A percentile compares a stretch with the other conserved stretches of the same genome.
Evolutionary conservation across 2,329 filamentous ascomycete genomes (phyloP).

Genomic region (Pyrenophora seminiperda): DNA sequence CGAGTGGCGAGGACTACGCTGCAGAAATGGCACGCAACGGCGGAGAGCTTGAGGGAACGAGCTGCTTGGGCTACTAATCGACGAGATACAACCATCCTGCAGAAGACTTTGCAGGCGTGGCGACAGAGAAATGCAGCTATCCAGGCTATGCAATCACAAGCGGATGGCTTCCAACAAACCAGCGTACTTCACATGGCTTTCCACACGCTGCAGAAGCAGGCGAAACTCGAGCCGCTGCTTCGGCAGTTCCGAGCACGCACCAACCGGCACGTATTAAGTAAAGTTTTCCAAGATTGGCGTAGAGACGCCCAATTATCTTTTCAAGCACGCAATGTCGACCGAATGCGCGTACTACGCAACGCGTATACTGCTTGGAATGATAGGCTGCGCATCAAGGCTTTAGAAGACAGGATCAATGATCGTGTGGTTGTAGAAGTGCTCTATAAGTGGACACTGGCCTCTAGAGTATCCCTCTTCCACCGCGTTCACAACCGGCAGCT

Average conservation of each 20-base stretch:
- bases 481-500: slow-evolving; percentile 44
- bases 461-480: slow-evolving; percentile 48
- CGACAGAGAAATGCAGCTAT: slow-evolving; percentile 21
- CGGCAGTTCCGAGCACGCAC: slow-evolving; percentile 52
- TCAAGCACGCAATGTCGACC: slow-evolving; percentile 58
- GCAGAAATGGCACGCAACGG: slow-evolving; percentile 35
- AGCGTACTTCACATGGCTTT: slow-evolving; percentile 32
- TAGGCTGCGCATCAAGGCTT: slow-evolving; percentile 58
- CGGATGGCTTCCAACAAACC: slow-evolving; percentile 41
- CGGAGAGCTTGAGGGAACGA: slow-evolving; percentile 33
- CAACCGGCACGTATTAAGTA: slow-evolving; percentile 53
- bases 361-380: slow-evolving; percentile 68
- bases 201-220: slow-evolving; percentile 43
- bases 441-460: slow-evolving; percentile 66
- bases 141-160: slow-evolving; percentile 42
- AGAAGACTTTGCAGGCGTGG: slow-evolving; percentile 34
- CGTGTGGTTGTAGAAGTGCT: slow-evolving; percentile 61
- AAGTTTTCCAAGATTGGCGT: slow-evolving; percentile 58
- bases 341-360: slow-evolving; percentile 59
- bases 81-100: slow-evolving; percentile 30
- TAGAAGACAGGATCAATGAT: slow-evolving; percentile 60
- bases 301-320: slow-evolving; percentile 49
- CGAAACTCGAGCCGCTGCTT: slow-evolving; percentile 52
- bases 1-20: slow-evolving; percentile 35
- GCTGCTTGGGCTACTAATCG: slow-evolving; percentile 30